phyloP scores from a whole-genome alignment of 768 basidiomycete genomes.

The Tricholoma matsutake region DNA sequence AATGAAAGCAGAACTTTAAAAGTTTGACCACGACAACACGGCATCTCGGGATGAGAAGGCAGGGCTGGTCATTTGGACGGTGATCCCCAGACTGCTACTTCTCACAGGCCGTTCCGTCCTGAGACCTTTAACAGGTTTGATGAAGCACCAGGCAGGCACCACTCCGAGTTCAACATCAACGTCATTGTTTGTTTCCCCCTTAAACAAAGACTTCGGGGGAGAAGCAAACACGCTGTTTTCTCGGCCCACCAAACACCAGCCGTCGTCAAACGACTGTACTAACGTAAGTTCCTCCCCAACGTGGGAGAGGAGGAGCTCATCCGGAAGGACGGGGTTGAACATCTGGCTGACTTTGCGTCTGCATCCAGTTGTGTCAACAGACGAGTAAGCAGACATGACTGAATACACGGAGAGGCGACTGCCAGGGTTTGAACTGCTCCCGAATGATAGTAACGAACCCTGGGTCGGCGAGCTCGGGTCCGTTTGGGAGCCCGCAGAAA shows the following conservation, averaged over 20 bases:
- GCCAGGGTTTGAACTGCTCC: slow-evolving; percentile 26
- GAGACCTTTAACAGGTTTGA: slow-evolving; percentile 58
- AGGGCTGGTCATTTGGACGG: slow-evolving; percentile 47
- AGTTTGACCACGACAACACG: slow-evolving; percentile 72
- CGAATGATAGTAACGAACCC: slow-evolving; percentile 7
- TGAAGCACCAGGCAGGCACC: slow-evolving; percentile 76
- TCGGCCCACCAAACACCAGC: slow-evolving; percentile 74
- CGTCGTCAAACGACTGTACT: slow-evolving; percentile 70
- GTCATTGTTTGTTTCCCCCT: slow-evolving; percentile 28
- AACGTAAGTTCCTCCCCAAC: slow-evolving; percentile 60
- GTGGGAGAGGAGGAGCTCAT: slow-evolving; percentile 57
- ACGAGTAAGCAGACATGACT: slow-evolving; percentile 33
- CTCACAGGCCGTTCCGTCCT: slow-evolving; percentile 63
- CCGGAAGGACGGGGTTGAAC: slow-evolving; percentile 68
- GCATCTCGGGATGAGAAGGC: slow-evolving; percentile 42
- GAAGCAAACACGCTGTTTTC: slow-evolving; percentile 34
- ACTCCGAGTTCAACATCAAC: slow-evolving; percentile 70
- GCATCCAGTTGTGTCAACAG: slow-evolving; percentile 29
- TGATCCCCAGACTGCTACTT: slow-evolving; percentile 59
- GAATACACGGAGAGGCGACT: slow-evolving; percentile 42
- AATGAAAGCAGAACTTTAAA: slow-evolving; percentile 27
- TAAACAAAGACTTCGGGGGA: slow-evolving; percentile 40
- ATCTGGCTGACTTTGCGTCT: slow-evolving; percentile 58
- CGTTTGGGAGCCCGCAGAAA: slow-evolving; percentile 21
- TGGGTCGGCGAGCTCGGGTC: slow-evolving; percentile 15